Evolutionary conservation across 2,329 filamentous ascomycete species (phyloP), one percentile per base, ranked within the genome.

Genomic region (Ophiostoma perfectum): DNA sequence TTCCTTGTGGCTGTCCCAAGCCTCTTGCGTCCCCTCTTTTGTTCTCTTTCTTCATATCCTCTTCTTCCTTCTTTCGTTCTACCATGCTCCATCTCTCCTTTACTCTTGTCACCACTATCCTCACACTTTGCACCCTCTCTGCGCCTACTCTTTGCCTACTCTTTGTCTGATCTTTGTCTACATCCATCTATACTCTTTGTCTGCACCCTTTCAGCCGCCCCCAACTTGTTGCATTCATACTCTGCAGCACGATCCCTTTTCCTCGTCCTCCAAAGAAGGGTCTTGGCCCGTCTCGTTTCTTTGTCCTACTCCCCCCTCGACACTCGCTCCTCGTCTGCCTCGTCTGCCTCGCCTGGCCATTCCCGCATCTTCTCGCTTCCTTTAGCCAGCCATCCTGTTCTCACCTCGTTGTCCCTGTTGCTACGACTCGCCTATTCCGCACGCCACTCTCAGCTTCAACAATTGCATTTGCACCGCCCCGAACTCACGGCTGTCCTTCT

Each of bases 1-100:
- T 63, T 65, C 65, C 44, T 52, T 38, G 55, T 60, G 49, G 49
- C 49, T 55, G 49, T 55, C 27, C 49, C 49, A 27, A 55, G 49
- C 49, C 38, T 42, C 14, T 27, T 60, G 55, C 39, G n/a, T 63
- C 38, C 39, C 58, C 58, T 63, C 39, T 41, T 39, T 38, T 41
- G 9, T n/a, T n/a, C 6, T 62, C 8, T 44, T 42, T 11, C 7
- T 62, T 42, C 36, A 27, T 27, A 27, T 62, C 5, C 16, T 39
- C 18, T 5, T 16, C 11, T 39, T 38, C n/a, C 58, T 41, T 41
- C 58, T 63, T 42, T 42, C 16, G 36, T 41, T 16, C 6, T 42
- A 42, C 16, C 6, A 42, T 63, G 3, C 2, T 62, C 42, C 27
- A 38, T 63, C 38, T 12, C 18, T 63, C n/a, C 16, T 6, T 42